phyloP scores from a whole-genome alignment of 345 rosid genomes.

The Brassica incana region DNA sequence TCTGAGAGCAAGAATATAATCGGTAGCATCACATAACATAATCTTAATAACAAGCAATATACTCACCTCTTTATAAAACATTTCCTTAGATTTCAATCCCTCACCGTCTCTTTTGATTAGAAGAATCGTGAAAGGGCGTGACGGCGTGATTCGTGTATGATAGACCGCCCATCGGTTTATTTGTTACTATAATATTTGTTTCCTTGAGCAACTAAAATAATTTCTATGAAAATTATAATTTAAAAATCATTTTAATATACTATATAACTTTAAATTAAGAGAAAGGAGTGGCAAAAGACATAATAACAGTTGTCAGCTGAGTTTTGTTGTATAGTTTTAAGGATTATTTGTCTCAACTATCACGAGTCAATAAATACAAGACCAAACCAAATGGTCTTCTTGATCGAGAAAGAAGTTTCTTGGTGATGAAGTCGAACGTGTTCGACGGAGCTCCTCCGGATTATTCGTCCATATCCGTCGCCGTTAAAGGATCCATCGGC shows the following conservation, averaged over 20 bases:
- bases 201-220: not conserved
- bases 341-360: not conserved
- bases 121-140: not conserved
- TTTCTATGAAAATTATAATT: not conserved
- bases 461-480: slow-evolving; percentile 49
- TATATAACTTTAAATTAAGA: not conserved
- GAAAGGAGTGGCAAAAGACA: not conserved
- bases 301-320: not conserved
- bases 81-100: not conserved
- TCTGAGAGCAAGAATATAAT: not conserved
- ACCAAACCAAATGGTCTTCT: not conserved
- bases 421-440: slow-evolving; percentile 35
- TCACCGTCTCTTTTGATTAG: slow-evolving; percentile 1
- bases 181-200: not conserved
- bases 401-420: not conserved
- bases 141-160: not conserved
- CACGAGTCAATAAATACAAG: not conserved
- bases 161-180: not conserved
- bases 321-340: not conserved
- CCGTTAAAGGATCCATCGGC: slow-evolving; percentile 60
- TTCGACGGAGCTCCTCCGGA: slow-evolving; percentile 28
- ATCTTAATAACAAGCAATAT: not conserved
- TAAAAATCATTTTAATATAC: not conserved
- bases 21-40: not conserved
- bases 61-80: not conserved